These are phyloP conservation scores for Lichtheimia hyalospora DNA, from an alignment of 371 early-diverging fungal genomes.

Conservation along the genomic window DNA sequence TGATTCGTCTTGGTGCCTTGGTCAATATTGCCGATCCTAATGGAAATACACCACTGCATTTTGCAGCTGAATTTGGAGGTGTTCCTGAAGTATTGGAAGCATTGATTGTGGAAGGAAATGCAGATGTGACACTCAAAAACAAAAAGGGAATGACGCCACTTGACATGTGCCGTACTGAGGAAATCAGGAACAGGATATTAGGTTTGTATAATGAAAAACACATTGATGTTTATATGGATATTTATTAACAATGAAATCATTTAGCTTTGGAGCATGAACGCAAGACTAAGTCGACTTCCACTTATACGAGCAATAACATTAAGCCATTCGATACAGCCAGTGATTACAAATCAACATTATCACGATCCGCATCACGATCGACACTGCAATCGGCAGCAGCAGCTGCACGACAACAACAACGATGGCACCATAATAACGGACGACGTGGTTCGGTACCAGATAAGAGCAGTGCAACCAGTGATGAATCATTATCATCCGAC, in stretches of 20 bases:
- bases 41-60: conserved; percentile 70
- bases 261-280: conserved; percentile 32
- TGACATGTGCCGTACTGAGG: conserved; percentile 46
- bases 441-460: not conserved
- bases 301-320: conserved; percentile 27
- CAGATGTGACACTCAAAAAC: conserved; percentile 48
- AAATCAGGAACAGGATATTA: conserved; percentile 23
- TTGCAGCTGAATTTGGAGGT: conserved; percentile 64
- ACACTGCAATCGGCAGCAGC: conserved; percentile 16
- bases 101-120: conserved; percentile 46
- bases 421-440: not conserved
- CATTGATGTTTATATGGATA: not conserved
- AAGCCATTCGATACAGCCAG: conserved; percentile 46
- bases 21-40: conserved; percentile 63
- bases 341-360: conserved; percentile 18
- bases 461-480: conserved; percentile 8
- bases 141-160: conserved; percentile 53
- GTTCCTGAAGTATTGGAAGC: conserved; percentile 56
- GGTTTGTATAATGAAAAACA: conserved; percentile 9
- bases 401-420: not conserved
- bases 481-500: not conserved
- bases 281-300: conserved; percentile 26
- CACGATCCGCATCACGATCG: conserved; percentile 23
- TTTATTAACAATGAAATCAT: not conserved
- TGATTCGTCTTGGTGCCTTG: conserved; percentile 58